Percentiles rank a stretch among this genome's conserved stretches.
These are phyloP conservation scores for Phtheirospermum japonicum DNA, from an alignment of 257 asterid genomes.

Conservation along the genomic window DNA sequence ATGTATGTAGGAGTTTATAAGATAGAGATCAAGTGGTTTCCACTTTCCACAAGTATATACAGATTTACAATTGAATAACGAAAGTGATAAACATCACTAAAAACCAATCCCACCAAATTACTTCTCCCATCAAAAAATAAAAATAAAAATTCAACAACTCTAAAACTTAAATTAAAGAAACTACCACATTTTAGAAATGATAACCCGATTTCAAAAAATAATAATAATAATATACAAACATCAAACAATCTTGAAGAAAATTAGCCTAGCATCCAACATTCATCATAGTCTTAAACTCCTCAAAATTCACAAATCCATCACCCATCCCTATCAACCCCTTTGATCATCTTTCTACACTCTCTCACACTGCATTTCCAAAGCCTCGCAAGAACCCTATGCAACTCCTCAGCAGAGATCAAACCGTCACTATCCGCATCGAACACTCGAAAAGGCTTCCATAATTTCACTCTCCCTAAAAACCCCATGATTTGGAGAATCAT, in stretches of 20 bases:
- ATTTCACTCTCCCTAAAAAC: slow-evolving; percentile 38
- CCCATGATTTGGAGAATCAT: slow-evolving; percentile 20
- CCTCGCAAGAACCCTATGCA: slow-evolving; percentile 48
- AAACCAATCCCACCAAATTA: no score
- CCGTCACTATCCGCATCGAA: slow-evolving; percentile 64
- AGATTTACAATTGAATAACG: no score
- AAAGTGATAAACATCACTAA: no score
- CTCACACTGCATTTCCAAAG: slow-evolving; percentile 46
- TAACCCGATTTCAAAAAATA: neutral
- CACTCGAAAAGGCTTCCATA: slow-evolving; percentile 44
- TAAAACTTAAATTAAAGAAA: neutral
- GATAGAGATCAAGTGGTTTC: no score
- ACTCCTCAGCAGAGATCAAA: slow-evolving; percentile 52
- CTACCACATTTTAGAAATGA: neutral
- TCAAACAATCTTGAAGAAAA: neutral
- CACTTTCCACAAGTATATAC: no score
- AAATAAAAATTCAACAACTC: no score
- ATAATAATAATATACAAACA: neutral
- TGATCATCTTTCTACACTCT: slow-evolving; percentile 58
- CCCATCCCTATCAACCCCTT: slow-evolving; percentile 64
- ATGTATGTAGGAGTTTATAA: no score
- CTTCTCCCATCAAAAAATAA: no score
- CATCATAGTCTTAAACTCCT: slow-evolving; percentile 69
- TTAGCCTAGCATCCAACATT: slow-evolving; percentile 27
- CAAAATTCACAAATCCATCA: slow-evolving; percentile 64